Base-by-base conservation (phyloP, 495 filamentous ascomycete species). In the Trichoderma asperelloides region DNA sequence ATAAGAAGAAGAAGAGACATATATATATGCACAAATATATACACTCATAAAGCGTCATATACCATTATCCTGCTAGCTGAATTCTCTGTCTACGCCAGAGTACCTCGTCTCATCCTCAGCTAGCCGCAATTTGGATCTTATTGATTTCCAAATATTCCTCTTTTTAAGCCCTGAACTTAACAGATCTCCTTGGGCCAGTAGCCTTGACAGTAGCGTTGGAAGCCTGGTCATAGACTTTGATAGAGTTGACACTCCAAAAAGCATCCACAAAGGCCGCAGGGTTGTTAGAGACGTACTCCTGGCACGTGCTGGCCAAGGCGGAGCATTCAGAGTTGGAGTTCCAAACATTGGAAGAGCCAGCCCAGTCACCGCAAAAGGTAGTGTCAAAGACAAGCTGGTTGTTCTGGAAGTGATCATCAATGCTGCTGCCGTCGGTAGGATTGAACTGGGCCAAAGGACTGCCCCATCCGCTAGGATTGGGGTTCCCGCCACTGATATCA, bases 321-420 rank as follows among this genome's bases (percentile, higher is more conserved):
- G 70, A 67, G 71, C 84, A 86, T 51, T 73, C 72, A 13, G 68
- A 28, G 67, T 80, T 77, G 13, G 33, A 16, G 15, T 40, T 64
- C 79, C 82, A 88, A 30, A 86, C 84, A 62, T 83, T 79, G 41
- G 91, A 93, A 21, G 92, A 79, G 41, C 91, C 93, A 21, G 92
- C 92, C 91, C 91, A 97, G 69, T 91, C 87, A 45, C 94, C 94
- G 76, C 94, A 97, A 78, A 97, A 92, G 1, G 88, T 89, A 0
- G 87, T 90, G 76, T 98, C 85, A 73, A 96, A 87, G 66, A 96
- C 81, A 64, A 96, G 89, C 15, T 85, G 82, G 76, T 95, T 88
- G 57, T 88, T 73, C 68, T 78, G 80, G 81, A 97, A 96, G 64
- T 86, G 80, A 2, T 74, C 71, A 65, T 83, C 75, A 66, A 96